Evolutionary conservation across 306 rosid species (phyloP), one percentile per base, ranked within the genome.

Genomic region (Acacia melanoxylon): DNA sequence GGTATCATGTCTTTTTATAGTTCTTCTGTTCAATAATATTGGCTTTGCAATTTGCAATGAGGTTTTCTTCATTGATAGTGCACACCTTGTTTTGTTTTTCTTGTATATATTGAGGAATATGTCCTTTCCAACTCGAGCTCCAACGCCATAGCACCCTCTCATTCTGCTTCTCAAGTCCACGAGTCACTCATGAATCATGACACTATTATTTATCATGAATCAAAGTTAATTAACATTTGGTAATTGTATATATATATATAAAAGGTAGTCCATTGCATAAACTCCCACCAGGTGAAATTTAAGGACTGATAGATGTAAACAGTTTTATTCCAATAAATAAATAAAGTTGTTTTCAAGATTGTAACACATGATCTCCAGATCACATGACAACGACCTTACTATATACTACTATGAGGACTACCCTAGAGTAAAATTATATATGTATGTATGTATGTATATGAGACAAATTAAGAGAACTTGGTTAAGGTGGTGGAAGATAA

Each of bases 1-100:
- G 46, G 80, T 81, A 40, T 78, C 78, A 59, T 80, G 90, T 85
- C 77, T 83, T 86, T 77, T 78, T 79, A 80, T 76, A 56, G 71
- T 49, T 61, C 0, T 49, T 61, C 0, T 76, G 78, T 76, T 86
- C 68, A 75, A 74, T 85, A 75, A 74, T 87, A 85, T 56, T 56
- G 59, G 76, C 40, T 62, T 25, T 62, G 68, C 68, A 62, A 62
- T 8, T 62, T 62, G 68, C 37, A 62, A 62, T 62, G 17, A 17
- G 68, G 68, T 62, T 58, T 85, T 80, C 62, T 61, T 61, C 35
- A 12, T 4, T 24, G 8, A 25, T 25, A 12, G 17, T 25, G 67
- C 17, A 61, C 52, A 48, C 52, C 52, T 22, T 37, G 42, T 73
- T 83, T 90, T 88, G 88, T 79, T 70, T 81, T 84, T 86, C 86